Evolutionary conservation across 148 eudicot species (phyloP), one percentile per base, ranked within the genome.

Genomic region (Vaccinium vitisidaea): DNA sequence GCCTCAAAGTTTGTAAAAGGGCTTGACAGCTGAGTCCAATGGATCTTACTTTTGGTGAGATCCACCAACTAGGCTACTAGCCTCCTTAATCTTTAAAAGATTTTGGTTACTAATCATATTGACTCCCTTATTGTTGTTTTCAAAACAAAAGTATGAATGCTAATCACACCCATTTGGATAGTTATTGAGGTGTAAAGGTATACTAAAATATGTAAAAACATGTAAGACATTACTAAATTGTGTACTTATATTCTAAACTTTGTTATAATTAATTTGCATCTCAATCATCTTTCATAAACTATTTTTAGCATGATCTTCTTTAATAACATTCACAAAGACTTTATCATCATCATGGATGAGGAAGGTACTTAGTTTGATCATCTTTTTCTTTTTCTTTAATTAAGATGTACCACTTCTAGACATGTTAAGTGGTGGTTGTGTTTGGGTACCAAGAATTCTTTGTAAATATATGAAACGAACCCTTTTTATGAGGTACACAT

Each of bases 1-100:
- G 88, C 88, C 84, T 87, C 83, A 90, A 84, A 90, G 87, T 90
- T 88, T 81, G 91, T 23, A 82, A 85, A 85, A 85, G 83, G 80
- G n/a, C 39, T 32, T 54, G 30, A 36, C 56, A 52, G 74, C 71
- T 19, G 85, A 86, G 82, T 75, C 86, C 92, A 87, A 84, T 53
- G 74, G 80, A 90, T 89, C 79, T 82, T 85, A 80, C 52, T 67
- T 63, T 86, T 8, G 84, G 82, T 77, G 80, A 73, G 75, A 69
- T 69, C 74, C 91, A 83, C 75, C 82, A 61, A 50, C 23, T 49
- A 46, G 61, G 82, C 21, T 75, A 80, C 48, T 71, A 65, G 83
- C 82, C 74, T 16, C 71, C 74, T 36, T 25, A 82, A 79, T 77
- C 82, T 87, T 84, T 82, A 79, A 82, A 82, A 84, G 84, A 36